Evolutionary conservation across 2,329 filamentous ascomycete genomes (phyloP).

Genomic region (Clarireedia sp.): DNA sequence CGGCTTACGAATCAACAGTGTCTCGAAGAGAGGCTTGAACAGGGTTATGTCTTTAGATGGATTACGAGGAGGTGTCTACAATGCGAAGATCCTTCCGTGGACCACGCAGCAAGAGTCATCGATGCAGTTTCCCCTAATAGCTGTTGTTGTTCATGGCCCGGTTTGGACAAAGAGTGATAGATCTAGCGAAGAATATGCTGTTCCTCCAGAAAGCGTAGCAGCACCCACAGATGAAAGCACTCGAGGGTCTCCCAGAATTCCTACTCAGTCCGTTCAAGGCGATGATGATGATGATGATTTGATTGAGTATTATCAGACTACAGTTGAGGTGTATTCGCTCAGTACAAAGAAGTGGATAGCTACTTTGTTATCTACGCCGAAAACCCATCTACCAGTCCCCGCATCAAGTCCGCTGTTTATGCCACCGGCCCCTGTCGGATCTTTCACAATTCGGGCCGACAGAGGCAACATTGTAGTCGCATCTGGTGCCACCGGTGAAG

Average conservation of each 20-base stretch:
- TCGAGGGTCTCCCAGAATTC: constrained; percentile 31
- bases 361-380: constrained; percentile 64
- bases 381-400: constrained; percentile 50
- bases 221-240: constrained; percentile 15
- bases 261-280: constrained; percentile 29
- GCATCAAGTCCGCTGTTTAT: constrained; percentile 55
- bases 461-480: constrained; percentile 64
- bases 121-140: constrained; percentile 64
- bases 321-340: constrained; percentile 82
- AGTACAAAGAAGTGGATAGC: constrained; percentile 63
- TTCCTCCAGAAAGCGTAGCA: constrained; percentile 18
- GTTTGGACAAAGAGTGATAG: constrained; percentile 35
- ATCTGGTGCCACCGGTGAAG: constrained; percentile 78
- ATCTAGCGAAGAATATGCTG: constrained; percentile 17
- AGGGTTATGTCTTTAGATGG: constrained; percentile 64
- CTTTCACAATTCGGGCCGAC: constrained; percentile 66
- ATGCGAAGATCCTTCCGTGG: constrained; percentile 77
- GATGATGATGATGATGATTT: constrained; percentile 25
- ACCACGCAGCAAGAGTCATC: constrained; percentile 44
- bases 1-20: constrained; percentile 65
- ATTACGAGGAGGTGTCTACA: constrained; percentile 68
- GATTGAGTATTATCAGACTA: constrained; percentile 69
- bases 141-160: constrained; percentile 73
- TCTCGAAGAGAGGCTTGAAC: constrained; percentile 65
- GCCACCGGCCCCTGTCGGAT: constrained; percentile 62